These are phyloP conservation scores for Fistulifera pelliculosa DNA, from an alignment of 108 stramenopile species.

Conservation along the genomic window DNA sequence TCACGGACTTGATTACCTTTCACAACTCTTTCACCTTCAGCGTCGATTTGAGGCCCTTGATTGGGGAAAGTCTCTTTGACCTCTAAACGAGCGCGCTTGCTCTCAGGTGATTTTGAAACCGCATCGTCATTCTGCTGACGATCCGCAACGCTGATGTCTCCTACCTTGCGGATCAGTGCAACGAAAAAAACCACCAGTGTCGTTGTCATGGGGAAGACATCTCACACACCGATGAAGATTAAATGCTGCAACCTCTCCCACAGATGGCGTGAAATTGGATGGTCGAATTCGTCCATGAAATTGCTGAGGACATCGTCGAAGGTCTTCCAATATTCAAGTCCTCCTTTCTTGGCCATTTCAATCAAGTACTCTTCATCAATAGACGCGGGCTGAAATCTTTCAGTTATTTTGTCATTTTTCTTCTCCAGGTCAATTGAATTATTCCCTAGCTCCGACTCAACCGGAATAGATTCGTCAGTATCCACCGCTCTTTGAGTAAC, in stretches of 20 bases:
- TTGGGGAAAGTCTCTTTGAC: slow-evolving; percentile 9
- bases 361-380: slow-evolving; percentile 49
- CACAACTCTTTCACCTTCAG: slow-evolving; percentile 9
- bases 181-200: slow-evolving; percentile 99
- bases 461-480: slow-evolving; percentile 11
- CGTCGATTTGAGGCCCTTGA: slow-evolving; percentile 14
- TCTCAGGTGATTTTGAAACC: slow-evolving; percentile 8
- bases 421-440: background rate
- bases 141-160: slow-evolving; percentile 44
- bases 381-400: slow-evolving; percentile 35
- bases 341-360: slow-evolving; percentile 40
- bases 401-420: slow-evolving; percentile 7
- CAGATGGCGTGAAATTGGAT: slow-evolving; percentile 78
- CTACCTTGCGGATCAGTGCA: slow-evolving; percentile 79
- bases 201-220: slow-evolving; percentile 92
- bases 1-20: slow-evolving; percentile 19
- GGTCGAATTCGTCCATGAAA: slow-evolving; percentile 42
- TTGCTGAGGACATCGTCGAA: slow-evolving; percentile 62
- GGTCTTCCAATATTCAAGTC: slow-evolving; percentile 45
- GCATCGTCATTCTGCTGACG: slow-evolving; percentile 7
- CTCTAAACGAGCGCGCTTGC: slow-evolving; percentile 10
- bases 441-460: slow-evolving; percentile 6
- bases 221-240: slow-evolving; percentile 88
- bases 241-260: slow-evolving; percentile 61
- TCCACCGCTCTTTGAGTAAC: slow-evolving; percentile 6